Evolutionary conservation across 169 alveolate genomes (phyloP).

Genomic region (Eimeria acervulina): DNA sequence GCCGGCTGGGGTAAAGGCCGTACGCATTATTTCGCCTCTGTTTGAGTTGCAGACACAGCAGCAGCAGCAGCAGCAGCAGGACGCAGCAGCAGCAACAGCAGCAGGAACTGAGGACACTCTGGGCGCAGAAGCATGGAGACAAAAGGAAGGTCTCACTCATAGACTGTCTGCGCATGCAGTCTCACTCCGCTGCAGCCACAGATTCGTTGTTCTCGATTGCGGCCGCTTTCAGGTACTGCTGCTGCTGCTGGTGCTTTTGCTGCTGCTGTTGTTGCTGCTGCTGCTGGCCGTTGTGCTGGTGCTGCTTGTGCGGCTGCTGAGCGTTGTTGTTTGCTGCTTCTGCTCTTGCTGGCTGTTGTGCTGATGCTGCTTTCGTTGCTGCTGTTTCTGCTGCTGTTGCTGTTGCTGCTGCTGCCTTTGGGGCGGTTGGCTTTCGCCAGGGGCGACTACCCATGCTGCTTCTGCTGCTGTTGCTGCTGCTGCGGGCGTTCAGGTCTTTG

Average conservation of each 20-base stretch:
- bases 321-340: no score
- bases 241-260: constrained; percentile 44
- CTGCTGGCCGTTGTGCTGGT: not conserved
- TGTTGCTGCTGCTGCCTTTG: not conserved
- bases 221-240: constrained; percentile 65
- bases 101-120: constrained; percentile 9
- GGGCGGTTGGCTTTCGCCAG: not conserved
- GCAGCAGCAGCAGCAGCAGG: constrained; percentile 26
- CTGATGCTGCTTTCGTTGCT: not conserved
- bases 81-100: constrained; percentile 4
- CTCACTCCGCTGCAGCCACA: constrained; percentile 73
- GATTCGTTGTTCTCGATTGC: constrained; percentile 68
- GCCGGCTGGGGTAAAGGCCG: constrained; percentile 40
- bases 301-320: not conserved
- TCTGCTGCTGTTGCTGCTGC: constrained; percentile 57
- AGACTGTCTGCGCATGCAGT: constrained; percentile 79
- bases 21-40: constrained; percentile 51
- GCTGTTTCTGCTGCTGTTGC: not conserved
- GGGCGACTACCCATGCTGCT: not conserved
- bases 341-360: not conserved
- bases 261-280: constrained; percentile 18
- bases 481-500: constrained; percentile 65
- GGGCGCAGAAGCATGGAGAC: not conserved
- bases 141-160: constrained; percentile 36
- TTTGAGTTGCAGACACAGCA: constrained; percentile 54